A percentile compares a stretch with the other conserved stretches of the same genome.
phyloP scores from a whole-genome alignment of 2,329 filamentous ascomycete genomes.

The Harringtonia lauricola region DNA sequence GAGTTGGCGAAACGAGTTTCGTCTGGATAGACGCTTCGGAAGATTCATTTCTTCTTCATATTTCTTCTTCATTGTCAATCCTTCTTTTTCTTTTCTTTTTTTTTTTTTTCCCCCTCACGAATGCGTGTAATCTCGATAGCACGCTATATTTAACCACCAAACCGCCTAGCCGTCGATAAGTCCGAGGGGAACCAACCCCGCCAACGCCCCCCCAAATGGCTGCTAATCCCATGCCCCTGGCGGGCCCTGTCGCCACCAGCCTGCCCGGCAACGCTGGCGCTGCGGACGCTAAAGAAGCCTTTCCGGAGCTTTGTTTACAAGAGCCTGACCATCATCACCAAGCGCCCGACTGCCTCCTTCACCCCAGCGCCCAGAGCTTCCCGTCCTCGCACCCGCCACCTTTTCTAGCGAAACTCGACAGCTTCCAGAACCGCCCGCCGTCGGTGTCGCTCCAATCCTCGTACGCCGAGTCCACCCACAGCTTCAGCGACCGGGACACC shows the following conservation, averaged over 20 bases:
- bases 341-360: neutral
- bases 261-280: constrained; percentile 7
- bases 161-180: no score
- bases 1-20: no score
- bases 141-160: no score
- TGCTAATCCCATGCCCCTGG: no score
- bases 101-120: neutral
- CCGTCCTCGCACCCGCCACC: neutral
- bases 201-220: no score
- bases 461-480: neutral
- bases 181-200: no score
- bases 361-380: constrained; percentile 3
- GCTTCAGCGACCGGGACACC: constrained; percentile 6
- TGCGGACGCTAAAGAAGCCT: constrained; percentile 18
- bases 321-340: constrained; percentile 1
- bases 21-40: no score
- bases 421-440: neutral
- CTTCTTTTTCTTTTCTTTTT: neutral
- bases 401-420: neutral
- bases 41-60: no score
- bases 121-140: no score
- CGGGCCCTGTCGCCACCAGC: neutral
- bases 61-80: no score
- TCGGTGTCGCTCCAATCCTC: neutral
- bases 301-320: constrained; percentile 34